Base-by-base conservation (phyloP, 495 filamentous ascomycete genomes). In the Xylaria telfairii region DNA sequence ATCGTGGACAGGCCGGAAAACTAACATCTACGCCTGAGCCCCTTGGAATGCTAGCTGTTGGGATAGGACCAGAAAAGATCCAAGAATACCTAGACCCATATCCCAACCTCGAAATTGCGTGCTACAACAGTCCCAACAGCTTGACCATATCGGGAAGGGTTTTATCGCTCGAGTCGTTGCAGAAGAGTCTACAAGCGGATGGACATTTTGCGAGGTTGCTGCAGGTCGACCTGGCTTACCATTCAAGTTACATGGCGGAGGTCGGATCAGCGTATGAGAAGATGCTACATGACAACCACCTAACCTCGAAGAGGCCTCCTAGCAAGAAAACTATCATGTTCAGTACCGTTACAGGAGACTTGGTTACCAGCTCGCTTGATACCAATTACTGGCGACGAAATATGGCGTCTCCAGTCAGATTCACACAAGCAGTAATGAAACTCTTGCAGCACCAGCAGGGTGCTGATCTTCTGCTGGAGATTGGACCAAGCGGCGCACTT, bases 171-270 rank as follows among this genome's bases (percentile, higher is more conserved):
- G 74, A 81, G 26, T 76, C 83, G 60, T 71, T 90, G 9, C 65
- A 82, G 39, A 76, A 85, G 65, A 71, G 74, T 17, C 73, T 79
- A 0, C 75, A 85, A 34, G 74, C 81, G 34, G 79, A 80, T 24
- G 79, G 82, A 7, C 69, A 82, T 24, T 91, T 90, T 71, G 81
- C 77, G 47, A 79, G 88, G 30, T 76, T 80, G 10, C 82, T 92
- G 0, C 76, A 80, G 10, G 88, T 91, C 17, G 81, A 87, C 42
- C 77, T 82, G 21, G 90, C 89, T 0, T 92, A 89, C 69, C 90
- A 92, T 71, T 91, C 89, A 0, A 81, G 84, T 64, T 85, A 90
- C 70, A 91, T 92, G 85, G 67, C 79, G 24, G 63, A 78, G n/a
- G 75, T 83, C 5, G 81, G 78, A 32, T 71, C 80, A 47, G 75